Conservation (phyloP, 2,329 filamentous ascomycete genomes). For the Pseudogymnoascus sp. region DNA sequence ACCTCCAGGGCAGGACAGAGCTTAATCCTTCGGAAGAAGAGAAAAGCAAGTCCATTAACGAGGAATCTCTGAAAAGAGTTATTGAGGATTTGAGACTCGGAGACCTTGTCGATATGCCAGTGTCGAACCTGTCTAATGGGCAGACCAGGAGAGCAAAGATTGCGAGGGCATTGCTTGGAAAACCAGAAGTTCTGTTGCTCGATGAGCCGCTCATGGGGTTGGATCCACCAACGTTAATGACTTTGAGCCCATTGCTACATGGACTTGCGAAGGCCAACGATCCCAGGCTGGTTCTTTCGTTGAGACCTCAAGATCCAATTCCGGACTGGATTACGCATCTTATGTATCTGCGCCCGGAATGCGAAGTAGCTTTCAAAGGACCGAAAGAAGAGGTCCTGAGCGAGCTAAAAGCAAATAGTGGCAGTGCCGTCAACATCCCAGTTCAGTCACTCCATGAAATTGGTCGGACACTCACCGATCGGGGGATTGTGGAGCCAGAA, state of each 20-base stretch:
- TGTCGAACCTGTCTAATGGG: slow-evolving; percentile 87
- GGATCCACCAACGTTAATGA: slow-evolving; percentile 71
- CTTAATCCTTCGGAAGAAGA: slow-evolving; percentile 62
- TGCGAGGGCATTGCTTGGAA: slow-evolving; percentile 70
- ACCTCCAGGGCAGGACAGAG: slow-evolving; percentile 72
- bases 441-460: slow-evolving; percentile 23
- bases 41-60: slow-evolving; percentile 42
- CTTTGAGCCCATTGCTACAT: slow-evolving; percentile 63
- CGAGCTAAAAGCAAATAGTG: slow-evolving; percentile 41
- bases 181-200: slow-evolving; percentile 73
- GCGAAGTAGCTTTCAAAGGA: slow-evolving; percentile 59
- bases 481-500: slow-evolving; percentile 21
- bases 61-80: slow-evolving; percentile 50
- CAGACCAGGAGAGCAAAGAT: slow-evolving; percentile 84
- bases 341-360: slow-evolving; percentile 60
- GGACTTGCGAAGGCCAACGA: slow-evolving; percentile 56
- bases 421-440: slow-evolving; percentile 22
- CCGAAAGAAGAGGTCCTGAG: slow-evolving; percentile 54
- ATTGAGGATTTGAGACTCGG: slow-evolving; percentile 62
- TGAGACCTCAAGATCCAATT: slow-evolving; percentile 77
- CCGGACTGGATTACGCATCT: slow-evolving; percentile 89
- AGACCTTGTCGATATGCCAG: slow-evolving; percentile 67
- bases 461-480: slow-evolving; percentile 22
- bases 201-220: slow-evolving; percentile 97
- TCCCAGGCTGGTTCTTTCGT: slow-evolving; percentile 67